Conservation (phyloP, 768 basidiomycete genomes). For the Mycena rosella region DNA sequence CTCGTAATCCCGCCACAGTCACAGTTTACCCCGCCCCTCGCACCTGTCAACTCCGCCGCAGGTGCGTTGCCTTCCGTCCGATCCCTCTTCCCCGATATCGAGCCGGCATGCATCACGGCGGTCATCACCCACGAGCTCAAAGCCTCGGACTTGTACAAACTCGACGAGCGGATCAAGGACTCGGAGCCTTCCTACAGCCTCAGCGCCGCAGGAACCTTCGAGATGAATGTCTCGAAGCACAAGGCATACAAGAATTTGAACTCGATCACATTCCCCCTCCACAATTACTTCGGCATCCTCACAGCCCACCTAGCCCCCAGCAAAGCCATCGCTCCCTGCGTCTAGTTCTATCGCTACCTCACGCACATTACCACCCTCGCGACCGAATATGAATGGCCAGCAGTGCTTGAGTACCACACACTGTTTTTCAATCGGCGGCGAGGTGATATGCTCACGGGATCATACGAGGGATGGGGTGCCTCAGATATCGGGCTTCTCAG, state of each 20-base stretch:
- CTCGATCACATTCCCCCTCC: slow-evolving; percentile 1
- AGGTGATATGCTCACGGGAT: too few relatives aligned
- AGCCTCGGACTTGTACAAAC: slow-evolving; percentile 18
- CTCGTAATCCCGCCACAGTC: neutral
- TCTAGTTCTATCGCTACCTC: too few relatives aligned
- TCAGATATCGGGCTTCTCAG: too few relatives aligned
- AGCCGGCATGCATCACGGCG: slow-evolving; percentile 30
- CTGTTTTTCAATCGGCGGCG: too few relatives aligned
- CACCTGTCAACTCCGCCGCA: slow-evolving; percentile 8
- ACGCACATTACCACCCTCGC: too few relatives aligned
- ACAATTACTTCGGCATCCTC: too few relatives aligned
- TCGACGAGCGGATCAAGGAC: neutral
- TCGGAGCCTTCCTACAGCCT: neutral
- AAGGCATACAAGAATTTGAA: slow-evolving; percentile 14
- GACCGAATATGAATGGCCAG: too few relatives aligned
- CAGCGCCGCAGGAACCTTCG: slow-evolving; percentile 6
- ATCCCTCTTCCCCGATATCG: slow-evolving; percentile 38
- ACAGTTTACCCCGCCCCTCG: neutral
- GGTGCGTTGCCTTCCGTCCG: slow-evolving; percentile 28
- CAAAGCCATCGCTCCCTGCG: too few relatives aligned
- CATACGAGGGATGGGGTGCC: too few relatives aligned
- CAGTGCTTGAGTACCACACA: too few relatives aligned
- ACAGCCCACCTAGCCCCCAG: too few relatives aligned
- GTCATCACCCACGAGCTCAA: too few relatives aligned
- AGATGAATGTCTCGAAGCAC: slow-evolving; percentile 18